A percentile compares a stretch with the other conserved stretches of the same genome.
Conservation (phyloP, 176 grass and related monocot species). For the Calamus simplicifolius region DNA sequence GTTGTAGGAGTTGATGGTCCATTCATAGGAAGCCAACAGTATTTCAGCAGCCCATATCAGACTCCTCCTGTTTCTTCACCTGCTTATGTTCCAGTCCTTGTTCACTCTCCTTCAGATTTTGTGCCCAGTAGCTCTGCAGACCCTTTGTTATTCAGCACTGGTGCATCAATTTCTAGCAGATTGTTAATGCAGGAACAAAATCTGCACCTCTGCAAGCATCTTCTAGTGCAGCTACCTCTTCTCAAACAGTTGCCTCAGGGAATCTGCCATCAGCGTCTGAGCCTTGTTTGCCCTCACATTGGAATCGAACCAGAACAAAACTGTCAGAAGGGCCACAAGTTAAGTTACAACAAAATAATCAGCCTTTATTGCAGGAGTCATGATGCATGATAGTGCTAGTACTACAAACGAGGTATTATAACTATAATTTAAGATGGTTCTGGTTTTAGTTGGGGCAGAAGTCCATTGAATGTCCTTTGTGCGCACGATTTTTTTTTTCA, state of each 20-base stretch:
- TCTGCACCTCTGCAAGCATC: constrained; percentile 15
- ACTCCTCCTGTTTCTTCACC: constrained; percentile 33
- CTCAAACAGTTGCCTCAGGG: constrained; percentile 23
- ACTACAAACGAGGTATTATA: constrained; percentile 49
- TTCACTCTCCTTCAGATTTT: constrained; percentile 42
- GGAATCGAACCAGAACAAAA: constrained; percentile 43
- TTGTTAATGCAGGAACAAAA: constrained; percentile 12
- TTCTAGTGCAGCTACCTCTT: constrained; percentile 36
- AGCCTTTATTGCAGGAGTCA: constrained; percentile 27
- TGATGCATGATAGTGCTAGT: constrained; percentile 13
- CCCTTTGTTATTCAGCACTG: constrained; percentile 20
- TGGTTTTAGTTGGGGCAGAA: too few relatives aligned
- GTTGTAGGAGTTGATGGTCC: constrained; percentile 36
- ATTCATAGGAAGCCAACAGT: constrained; percentile 41
- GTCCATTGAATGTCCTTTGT: too few relatives aligned
- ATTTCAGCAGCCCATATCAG: constrained; percentile 41
- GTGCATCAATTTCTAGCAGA: constrained; percentile 31
- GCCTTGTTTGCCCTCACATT: constrained; percentile 22
- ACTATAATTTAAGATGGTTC: not conserved
- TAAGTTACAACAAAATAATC: constrained; percentile 39
- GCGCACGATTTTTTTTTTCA: too few relatives aligned
- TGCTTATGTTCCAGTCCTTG: constrained; percentile 48
- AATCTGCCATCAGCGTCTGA: constrained; percentile 16
- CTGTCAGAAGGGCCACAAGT: constrained; percentile 33
- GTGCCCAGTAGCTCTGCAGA: constrained; percentile 27